phyloP scores from a whole-genome alignment of 169 alveolate species.

The Cryptosporidium meleagridis region DNA sequence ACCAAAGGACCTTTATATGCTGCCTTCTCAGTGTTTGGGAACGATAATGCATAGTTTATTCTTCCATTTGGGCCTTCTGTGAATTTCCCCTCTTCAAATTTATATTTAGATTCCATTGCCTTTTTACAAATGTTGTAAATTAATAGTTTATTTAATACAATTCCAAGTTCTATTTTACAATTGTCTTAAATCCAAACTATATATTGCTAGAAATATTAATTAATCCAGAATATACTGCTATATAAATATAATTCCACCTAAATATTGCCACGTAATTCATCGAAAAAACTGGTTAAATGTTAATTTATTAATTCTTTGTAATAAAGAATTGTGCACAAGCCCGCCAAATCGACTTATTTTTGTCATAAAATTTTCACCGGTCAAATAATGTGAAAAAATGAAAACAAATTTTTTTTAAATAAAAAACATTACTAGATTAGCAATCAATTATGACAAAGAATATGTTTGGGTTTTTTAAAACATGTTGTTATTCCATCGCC shows the following conservation, averaged over 20 bases:
- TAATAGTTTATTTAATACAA: neutral
- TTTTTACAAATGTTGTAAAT: neutral
- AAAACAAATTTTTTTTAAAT: no score
- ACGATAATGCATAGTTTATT: conserved; percentile 37
- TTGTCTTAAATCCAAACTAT: neutral
- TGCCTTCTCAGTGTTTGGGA: conserved; percentile 1
- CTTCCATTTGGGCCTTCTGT: conserved; percentile 66
- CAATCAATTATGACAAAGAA: no score
- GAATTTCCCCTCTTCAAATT: conserved; percentile 32
- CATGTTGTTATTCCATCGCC: no score
- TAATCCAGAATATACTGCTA: neutral
- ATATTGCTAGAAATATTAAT: neutral
- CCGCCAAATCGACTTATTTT: neutral
- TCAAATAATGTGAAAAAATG: no score
- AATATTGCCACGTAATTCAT: neutral
- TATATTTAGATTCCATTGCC: conserved; percentile 1
- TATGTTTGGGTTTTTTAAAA: neutral
- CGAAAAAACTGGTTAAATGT: no score
- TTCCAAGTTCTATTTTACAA: no score
- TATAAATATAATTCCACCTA: no score
- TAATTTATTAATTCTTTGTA: neutral
- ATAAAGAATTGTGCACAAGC: neutral
- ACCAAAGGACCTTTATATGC: conserved; percentile 50
- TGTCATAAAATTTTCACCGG: neutral
- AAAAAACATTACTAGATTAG: no score